These are phyloP conservation scores for Globisporangium sylvaticum DNA, from an alignment of 352 stramenopile species.

Conservation along the genomic window DNA sequence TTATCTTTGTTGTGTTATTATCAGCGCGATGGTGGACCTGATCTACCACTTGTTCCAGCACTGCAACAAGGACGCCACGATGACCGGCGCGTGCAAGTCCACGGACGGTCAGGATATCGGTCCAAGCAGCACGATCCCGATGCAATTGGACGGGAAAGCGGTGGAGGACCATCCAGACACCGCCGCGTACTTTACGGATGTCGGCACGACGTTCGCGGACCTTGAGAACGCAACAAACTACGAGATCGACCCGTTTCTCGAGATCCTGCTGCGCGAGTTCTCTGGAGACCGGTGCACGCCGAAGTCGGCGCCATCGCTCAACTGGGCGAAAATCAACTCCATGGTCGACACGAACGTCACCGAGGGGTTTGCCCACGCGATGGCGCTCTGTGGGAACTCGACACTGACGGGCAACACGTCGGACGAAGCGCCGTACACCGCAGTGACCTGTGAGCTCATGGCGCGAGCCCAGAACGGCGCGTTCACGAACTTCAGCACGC, in stretches of 20 bases:
- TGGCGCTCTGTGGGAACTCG: slow-evolving; percentile 48
- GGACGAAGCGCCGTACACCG: slow-evolving; percentile 41
- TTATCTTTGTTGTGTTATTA: slow-evolving; percentile 2
- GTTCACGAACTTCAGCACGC: slow-evolving; percentile 69
- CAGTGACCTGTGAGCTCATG: slow-evolving; percentile 64
- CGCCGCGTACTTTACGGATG: slow-evolving; percentile 19
- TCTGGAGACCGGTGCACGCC: slow-evolving; percentile 35
- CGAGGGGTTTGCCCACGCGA: slow-evolving; percentile 40
- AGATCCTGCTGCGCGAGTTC: slow-evolving; percentile 55
- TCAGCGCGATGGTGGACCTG: slow-evolving; percentile 45
- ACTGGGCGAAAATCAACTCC: slow-evolving; percentile 32
- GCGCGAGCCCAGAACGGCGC: slow-evolving; percentile 64
- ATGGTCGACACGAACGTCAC: slow-evolving; percentile 46
- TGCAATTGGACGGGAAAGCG: slow-evolving; percentile 23
- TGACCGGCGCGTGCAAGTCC: slow-evolving; percentile 27
- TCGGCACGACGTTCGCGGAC: slow-evolving; percentile 30
- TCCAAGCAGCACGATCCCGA: slow-evolving; percentile 23
- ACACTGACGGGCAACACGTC: slow-evolving; percentile 30
- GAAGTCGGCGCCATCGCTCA: slow-evolving; percentile 26
- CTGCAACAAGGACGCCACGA: slow-evolving; percentile 37
- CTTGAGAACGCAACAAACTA: slow-evolving; percentile 43
- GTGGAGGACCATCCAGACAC: slow-evolving; percentile 22
- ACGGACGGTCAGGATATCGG: slow-evolving; percentile 17
- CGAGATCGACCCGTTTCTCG: slow-evolving; percentile 52
- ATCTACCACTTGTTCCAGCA: slow-evolving; percentile 63